Evolutionary conservation across 2,329 filamentous ascomycete species (phyloP), one percentile per base, ranked within the genome.

Genomic region (Huntiella decipiens): DNA sequence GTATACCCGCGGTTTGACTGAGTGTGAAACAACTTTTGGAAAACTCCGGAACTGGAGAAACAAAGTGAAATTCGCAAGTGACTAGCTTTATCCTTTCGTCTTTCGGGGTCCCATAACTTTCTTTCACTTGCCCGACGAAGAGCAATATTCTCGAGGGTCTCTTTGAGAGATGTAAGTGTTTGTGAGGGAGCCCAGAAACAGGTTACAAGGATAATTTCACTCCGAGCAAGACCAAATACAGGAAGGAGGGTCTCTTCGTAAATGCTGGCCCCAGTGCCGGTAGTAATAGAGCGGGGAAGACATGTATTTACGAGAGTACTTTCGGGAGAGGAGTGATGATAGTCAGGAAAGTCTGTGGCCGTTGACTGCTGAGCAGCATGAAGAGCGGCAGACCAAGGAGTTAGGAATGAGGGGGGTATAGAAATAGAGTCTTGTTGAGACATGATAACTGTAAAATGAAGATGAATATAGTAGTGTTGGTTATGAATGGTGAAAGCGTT

Each of bases 131-230:
- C 66, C 62, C 54, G 54, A 10, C 57, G 51, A 2, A 58, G 54
- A 1, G 79, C 82, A 6, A 91, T 66, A 44, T 64, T 63, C 11
- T 66, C 59, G 1, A 91, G 66, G 0, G 74, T 64, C 3, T 70
- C 61, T 35, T 64, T 66, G 10, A 91, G 62, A 0, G 67, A 67
- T 3, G 68, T 62, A 13, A 78, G 64, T 0, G 75, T 78, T 1
- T 67, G 60, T 0, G 82, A 87, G 0, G 65, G 63, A 0, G 82
- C 77, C 82, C 82, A 87, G 61, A 87, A 91, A 59, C 83, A 88
- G 6, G 83, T 88, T 5, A 86, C 79, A 37, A 91, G 67, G 49
- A 86, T 73, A 22, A 87, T 63, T 54, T 85, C 82, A 41, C 67
- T 61, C 33, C 69, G 63, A 2, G 82, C 77, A 1, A 61, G 56